Base-by-base conservation (phyloP, 1,284 basidiomycete genomes). In the Irpex lacteus region DNA sequence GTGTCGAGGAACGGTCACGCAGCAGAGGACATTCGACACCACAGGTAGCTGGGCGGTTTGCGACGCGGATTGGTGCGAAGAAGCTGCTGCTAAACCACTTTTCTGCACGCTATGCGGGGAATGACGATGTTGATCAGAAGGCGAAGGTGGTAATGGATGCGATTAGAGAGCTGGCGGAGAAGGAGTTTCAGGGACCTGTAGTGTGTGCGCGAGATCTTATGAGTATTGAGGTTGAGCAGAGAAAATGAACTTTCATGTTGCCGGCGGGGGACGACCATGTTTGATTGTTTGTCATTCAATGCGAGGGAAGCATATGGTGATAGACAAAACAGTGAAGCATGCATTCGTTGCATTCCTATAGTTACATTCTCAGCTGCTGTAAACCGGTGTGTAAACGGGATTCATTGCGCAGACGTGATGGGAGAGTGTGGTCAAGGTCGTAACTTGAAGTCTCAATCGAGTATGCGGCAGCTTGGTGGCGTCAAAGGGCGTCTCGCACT, bases 21-120 rank as follows among this genome's bases (percentile, higher is more conserved):
- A 87, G 86, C 4, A 85, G 94, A 71, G 96, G 96, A 0, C 96
- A 98, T 77, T 96, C 94, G 9, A 98, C 96, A 5, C 95, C 96
- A 0, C 90, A 92, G 69, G 93, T 96, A 85, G 96, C 95, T 15
- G 96, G 91, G 6, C 80, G 81, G 21, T 97, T 98, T 74, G 96
- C 93, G 0, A 85, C 81, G 69, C 76, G 75, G 2, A 86, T 95
- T 56, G 72, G 81, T 13, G 94, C 94, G 13, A 81, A 78, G 62
- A 81, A 80, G 63, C 81, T 98, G 9, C 80, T 92, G 26, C 78
- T 98, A 64, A 98, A 96, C 72, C 95, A 98, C 74, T 96, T 97
- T 72, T 92, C 90, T 53, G 76, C 90, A 21, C 78, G 69, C 70
- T 81, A 73, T 69, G 80, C 69, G 60, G 77, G 75, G 7, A 70